These are phyloP conservation scores for Petunia axillaris DNA, from an alignment of 257 asterid species.

Conservation along the genomic window DNA sequence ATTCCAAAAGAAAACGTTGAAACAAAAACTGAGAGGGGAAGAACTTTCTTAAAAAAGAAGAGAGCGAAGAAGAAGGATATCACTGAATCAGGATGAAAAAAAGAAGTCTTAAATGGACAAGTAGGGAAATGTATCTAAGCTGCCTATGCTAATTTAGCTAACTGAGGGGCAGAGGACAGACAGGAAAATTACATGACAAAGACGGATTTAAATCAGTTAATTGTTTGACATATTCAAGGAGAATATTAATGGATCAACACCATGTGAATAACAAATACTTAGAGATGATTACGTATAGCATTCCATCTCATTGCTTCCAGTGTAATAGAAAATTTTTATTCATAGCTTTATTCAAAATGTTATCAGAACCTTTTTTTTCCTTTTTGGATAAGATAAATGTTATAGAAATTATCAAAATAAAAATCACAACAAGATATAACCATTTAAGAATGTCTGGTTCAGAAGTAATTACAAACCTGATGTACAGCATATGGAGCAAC, in stretches of 20 bases:
- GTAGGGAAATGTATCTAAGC: slow-evolving; percentile 8
- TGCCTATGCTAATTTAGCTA: slow-evolving; percentile 11
- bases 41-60: no score
- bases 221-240: background rate
- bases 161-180: background rate
- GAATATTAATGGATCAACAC: background rate
- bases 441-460: slow-evolving; percentile 22
- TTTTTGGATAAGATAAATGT: background rate
- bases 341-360: background rate
- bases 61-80: background rate
- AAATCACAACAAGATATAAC: slow-evolving; percentile 6
- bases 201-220: background rate
- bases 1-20: background rate
- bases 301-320: slow-evolving; percentile 13
- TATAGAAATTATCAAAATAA: background rate
- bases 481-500: slow-evolving; percentile 43
- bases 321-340: background rate
- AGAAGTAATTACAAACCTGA: slow-evolving; percentile 47
- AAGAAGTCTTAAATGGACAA: slow-evolving; percentile 7
- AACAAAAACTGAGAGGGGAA: background rate
- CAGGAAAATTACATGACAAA: background rate
- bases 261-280: background rate
- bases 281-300: background rate
- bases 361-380: no score
- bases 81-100: slow-evolving; percentile 6